Percentiles rank a stretch among this genome's conserved stretches.
Evolutionary conservation across 805 yeast species (phyloP).

Genomic region (Kuraishia capsulata): DNA sequence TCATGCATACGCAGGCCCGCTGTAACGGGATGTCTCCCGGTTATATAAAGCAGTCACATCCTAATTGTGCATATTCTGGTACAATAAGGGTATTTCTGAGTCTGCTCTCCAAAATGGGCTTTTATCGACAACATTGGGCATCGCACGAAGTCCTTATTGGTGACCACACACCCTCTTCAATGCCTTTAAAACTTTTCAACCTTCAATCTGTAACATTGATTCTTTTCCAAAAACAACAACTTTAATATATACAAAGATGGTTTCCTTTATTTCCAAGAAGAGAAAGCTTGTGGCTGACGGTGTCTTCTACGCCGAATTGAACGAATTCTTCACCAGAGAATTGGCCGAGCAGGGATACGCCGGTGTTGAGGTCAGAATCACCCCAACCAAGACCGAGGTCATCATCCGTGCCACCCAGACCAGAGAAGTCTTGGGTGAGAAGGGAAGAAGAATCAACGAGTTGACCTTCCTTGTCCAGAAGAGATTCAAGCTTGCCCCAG

Average conservation of each 20-base stretch:
- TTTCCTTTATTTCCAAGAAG: conserved; percentile 76
- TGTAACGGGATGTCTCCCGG: no score
- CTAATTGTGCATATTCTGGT: no score
- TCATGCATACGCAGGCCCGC: no score
- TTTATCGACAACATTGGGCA: no score
- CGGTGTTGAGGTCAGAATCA: conserved; percentile 98
- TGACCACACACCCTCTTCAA: no score
- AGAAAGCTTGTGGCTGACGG: conserved; percentile 99
- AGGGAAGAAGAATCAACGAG: conserved; percentile 99
- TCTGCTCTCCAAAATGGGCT: no score
- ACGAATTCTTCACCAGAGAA: conserved; percentile 99
- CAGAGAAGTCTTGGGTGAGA: conserved; percentile 97
- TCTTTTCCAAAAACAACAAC: not conserved
- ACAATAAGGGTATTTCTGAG: no score
- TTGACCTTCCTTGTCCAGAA: conserved; percentile 94
- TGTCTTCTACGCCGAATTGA: conserved; percentile 99
- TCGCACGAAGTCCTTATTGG: no score
- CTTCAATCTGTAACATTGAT: not conserved
- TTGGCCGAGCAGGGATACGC: conserved; percentile 99
- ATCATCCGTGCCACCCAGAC: conserved; percentile 99
- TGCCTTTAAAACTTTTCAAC: not conserved
- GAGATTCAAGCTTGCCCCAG: conserved; percentile 96
- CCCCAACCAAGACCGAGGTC: conserved; percentile 96
- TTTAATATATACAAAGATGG: conserved; percentile 17
- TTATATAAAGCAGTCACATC: no score